Base-by-base conservation (phyloP, 2,329 filamentous ascomycete species). In the Fulvia fulva region DNA sequence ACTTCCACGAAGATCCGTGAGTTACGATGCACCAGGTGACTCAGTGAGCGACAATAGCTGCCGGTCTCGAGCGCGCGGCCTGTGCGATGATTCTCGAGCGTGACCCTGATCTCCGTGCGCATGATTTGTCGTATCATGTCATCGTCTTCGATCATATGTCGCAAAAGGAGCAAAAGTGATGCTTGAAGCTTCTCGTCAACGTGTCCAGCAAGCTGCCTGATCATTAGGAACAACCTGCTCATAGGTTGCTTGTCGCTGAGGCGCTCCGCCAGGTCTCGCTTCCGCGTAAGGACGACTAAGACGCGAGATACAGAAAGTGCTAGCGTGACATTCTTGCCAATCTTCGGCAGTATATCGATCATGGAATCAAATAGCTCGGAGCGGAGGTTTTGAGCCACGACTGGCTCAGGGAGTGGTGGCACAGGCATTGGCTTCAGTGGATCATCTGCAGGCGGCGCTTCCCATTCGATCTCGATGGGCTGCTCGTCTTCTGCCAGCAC, bases 111-210 rank as follows among this genome's bases (percentile, higher is more conserved):
- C 71, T 97, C 93, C 26, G 87, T 88, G 53, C 88, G 84, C 89
- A 99, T 97, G 60, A 96, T 87, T 71, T 97, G 90, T 64, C 89
- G 90, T 60, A 97, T 83, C 1, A 88, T 94, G 19, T 91, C 87
- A 51, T 96, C 91, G 69, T 99, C 95, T 74, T 99, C 94, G 55
- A 97, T 85, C 63, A 99, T 87, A 70, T 99, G 94, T 43, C 95
- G 87, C 45, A 99, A 78, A 53, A 97, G 87, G 12, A 93, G 83
- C 82, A 97, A 87, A 67, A 96, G 88, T 57, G 88, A 83, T 61
- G 82, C 82, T 61, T 87, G 84, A 9, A 99, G 82, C 55, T 87
- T 87, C 55, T 89, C 84, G 28, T 91, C 89, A 6, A 89, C 88
- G 28, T 86, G 83, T 25, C 89, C 89, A 21, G 90, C 87, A 59